Conservation (phyloP, 345 rosid genomes). For the Rhizophora apiculata region DNA sequence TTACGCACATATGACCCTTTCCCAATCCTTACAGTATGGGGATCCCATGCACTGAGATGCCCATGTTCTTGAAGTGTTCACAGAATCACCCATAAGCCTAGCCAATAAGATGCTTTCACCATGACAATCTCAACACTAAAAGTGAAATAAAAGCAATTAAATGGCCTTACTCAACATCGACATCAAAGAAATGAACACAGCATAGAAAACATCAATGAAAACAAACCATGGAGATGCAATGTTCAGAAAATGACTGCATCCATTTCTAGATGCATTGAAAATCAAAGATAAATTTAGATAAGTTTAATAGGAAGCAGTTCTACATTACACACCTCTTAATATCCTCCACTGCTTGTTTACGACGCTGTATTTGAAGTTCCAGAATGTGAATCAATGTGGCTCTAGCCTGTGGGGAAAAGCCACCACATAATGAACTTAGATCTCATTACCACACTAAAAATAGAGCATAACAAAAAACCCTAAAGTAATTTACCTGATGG, state of each 20-base stretch:
- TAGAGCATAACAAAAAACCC: neutral
- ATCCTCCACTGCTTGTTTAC: conserved; percentile 92
- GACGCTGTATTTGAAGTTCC: conserved; percentile 79
- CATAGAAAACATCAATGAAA: neutral
- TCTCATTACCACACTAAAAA: conserved; percentile 7
- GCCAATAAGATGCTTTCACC: neutral
- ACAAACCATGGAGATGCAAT: no score
- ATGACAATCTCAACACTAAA: neutral
- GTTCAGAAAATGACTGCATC: neutral
- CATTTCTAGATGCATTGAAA: neutral
- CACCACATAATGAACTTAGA: neutral
- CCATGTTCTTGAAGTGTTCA: neutral
- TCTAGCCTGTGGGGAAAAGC: conserved; percentile 53
- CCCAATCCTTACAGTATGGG: no score
- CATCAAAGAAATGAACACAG: neutral
- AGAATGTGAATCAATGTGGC: conserved; percentile 89
- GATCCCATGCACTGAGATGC: no score
- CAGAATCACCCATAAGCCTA: neutral
- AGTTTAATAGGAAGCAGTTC: neutral
- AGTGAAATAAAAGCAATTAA: neutral
- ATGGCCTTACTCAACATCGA: neutral
- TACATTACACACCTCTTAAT: conserved; percentile 57
- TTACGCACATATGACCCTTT: no score
- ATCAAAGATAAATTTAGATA: neutral
- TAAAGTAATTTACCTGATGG: conserved; percentile 58